Evolutionary conservation across 768 basidiomycete genomes (phyloP).

Genomic region (Hericium coralloides): DNA sequence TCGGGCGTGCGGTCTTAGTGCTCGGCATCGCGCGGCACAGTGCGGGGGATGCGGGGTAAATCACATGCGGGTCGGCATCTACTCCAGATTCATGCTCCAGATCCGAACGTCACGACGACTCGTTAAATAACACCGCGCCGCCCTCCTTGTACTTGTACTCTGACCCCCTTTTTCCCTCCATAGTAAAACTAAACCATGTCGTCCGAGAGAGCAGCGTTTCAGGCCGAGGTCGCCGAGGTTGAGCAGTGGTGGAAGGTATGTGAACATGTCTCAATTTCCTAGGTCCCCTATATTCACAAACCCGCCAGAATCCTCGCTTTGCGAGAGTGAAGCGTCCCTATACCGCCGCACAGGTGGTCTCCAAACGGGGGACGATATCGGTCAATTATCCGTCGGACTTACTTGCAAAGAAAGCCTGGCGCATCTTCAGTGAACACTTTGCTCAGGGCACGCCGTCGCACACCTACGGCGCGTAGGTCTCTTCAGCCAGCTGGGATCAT

Average conservation of each 20-base stretch:
- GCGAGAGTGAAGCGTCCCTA: constrained; percentile 84
- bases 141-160: not conserved
- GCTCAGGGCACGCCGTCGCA: constrained; percentile 76
- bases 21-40: not conserved
- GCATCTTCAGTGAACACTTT: constrained; percentile 65
- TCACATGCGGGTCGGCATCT: not conserved
- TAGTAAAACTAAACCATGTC: constrained; percentile 35
- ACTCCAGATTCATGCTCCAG: not conserved
- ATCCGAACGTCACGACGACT: not conserved
- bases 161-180: not conserved
- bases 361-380: constrained; percentile 83
- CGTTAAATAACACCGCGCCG: not conserved
- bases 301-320: constrained; percentile 77
- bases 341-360: constrained; percentile 86
- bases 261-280: not conserved
- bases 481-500: not conserved
- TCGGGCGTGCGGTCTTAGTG: not conserved
- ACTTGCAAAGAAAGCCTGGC: constrained; percentile 82
- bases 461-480: constrained; percentile 97
- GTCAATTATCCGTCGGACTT: constrained; percentile 82
- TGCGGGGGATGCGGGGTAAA: not conserved
- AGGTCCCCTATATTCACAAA: not conserved
- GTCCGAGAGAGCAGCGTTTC: constrained; percentile 58
- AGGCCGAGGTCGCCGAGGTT: constrained; percentile 74
- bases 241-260: constrained; percentile 90